Base-by-base conservation (phyloP, 2,329 filamentous ascomycete species). In the Fusarium coffeatum region DNA sequence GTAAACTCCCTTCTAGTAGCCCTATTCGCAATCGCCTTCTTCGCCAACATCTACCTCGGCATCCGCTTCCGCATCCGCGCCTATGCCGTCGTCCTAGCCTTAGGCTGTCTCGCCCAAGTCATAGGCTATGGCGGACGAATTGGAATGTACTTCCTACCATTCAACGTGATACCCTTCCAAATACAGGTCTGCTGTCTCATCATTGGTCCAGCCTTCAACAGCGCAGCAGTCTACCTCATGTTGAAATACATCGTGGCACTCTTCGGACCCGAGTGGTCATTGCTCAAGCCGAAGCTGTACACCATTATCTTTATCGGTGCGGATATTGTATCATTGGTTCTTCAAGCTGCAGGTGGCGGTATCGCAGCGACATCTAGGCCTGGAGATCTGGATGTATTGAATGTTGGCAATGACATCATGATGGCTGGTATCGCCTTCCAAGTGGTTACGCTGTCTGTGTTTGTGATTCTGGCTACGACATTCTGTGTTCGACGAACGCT, bases 241-340 rank as follows among this genome's bases (percentile, higher is more conserved):
- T 40, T 64, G 0, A 64, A 64, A 10, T 28, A 64, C 11, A 50
- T 64, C 3, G 61, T 64, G 10, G 10, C 51, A 11, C 22, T 64
- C 1, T 64, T 64, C 18, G 61, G 59, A 4, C 5, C 59, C 3
- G n/a, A 46, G 4, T 64, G 59, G 59, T 64, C 61, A 2, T 8
- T 64, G 3, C 7, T 64, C 8, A 28, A 64, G 12, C 61, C 61
- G 11, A 64, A 59, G n/a, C 22, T 43, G 16, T 64, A 64, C 15
- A 64, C 61, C 2, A 64, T 64, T 6, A 58, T 64, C 7, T 64
- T 64, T 11, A 64, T 64, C 22, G 55, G 59, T 3, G 61, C 61
- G 0, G 61, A 64, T 41, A 20, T 64, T 3, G 45, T 64, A 1
- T 64, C 61, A 1, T 20, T 64, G 27, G 40, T 50, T 5, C 16